Evolutionary conservation across 129 eudicot species (phyloP).

Genomic region (Cynara cardunculus): DNA sequence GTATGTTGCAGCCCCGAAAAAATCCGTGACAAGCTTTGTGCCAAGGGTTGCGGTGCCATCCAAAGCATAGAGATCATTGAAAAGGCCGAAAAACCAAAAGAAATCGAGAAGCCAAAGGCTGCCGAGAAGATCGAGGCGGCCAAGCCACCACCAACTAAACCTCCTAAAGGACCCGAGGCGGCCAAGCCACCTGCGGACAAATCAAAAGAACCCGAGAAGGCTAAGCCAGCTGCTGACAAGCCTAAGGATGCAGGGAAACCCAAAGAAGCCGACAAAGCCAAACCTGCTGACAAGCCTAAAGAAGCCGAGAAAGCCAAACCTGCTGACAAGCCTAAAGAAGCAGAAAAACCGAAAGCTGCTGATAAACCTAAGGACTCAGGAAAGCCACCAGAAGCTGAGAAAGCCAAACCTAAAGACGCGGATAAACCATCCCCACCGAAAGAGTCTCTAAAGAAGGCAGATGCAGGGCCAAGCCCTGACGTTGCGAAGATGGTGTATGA

Average conservation of each 20-base stretch:
- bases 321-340: not conserved
- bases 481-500: slow-evolving; percentile 24
- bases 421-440: slow-evolving; percentile 5
- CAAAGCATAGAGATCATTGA: slow-evolving; percentile 49
- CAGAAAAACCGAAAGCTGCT: slow-evolving; percentile 17
- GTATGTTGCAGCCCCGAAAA: slow-evolving; percentile 63
- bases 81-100: slow-evolving; percentile 29
- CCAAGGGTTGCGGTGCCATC: slow-evolving; percentile 44
- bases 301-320: not conserved
- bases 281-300: not conserved
- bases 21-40: slow-evolving; percentile 52
- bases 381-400: slow-evolving; percentile 9
- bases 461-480: slow-evolving; percentile 23
- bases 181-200: slow-evolving; percentile 24
- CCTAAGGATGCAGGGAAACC: slow-evolving; percentile 7
- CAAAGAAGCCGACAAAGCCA: not conserved
- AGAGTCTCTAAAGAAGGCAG: slow-evolving; percentile 18
- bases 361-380: slow-evolving; percentile 24
- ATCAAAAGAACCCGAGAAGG: slow-evolving; percentile 11
- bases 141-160: not conserved
- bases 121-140: slow-evolving; percentile 3
- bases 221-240: slow-evolving; percentile 9
- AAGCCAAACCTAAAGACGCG: slow-evolving; percentile 21
- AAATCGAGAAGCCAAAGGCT: not conserved
- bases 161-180: slow-evolving; percentile 17